Evolutionary conservation across 192 early-diverging fungal species (phyloP).

Genomic region (Phycomyces blakesleeanus): DNA sequence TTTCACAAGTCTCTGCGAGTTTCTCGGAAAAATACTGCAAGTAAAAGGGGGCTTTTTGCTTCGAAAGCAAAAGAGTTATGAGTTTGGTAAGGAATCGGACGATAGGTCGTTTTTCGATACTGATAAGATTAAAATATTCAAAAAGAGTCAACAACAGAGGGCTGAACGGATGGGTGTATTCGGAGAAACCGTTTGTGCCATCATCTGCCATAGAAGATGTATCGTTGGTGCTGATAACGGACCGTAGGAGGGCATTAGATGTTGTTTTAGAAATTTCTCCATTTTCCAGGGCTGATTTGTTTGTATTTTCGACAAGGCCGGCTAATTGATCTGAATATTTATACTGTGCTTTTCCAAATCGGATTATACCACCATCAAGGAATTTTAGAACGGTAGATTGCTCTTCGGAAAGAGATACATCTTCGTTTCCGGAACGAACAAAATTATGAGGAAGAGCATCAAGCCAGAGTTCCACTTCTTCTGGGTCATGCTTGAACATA

Average conservation of each 20-base stretch:
- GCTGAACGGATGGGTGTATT: constrained; percentile 44
- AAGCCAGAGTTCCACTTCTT: constrained; percentile 57
- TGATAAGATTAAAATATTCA: constrained; percentile 40
- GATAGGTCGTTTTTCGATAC: constrained; percentile 22
- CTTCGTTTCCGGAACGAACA: constrained; percentile 2
- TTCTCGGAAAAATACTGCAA: not conserved
- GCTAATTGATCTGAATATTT: constrained; percentile 56
- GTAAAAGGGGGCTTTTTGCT: constrained; percentile 38
- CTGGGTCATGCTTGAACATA: constrained; percentile 53
- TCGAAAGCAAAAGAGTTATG: constrained; percentile 26
- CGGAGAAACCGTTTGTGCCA: constrained; percentile 4
- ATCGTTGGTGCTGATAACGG: not conserved
- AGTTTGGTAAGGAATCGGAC: constrained; percentile 35
- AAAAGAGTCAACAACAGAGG: constrained; percentile 45
- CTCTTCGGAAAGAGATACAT: constrained; percentile 24
- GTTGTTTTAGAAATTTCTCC: constrained; percentile 15
- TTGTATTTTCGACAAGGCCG: constrained; percentile 38
- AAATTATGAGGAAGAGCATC: constrained; percentile 44
- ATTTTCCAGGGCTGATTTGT: constrained; percentile 7
- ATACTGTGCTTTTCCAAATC: constrained; percentile 55
- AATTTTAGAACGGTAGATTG: constrained; percentile 51
- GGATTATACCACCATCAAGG: constrained; percentile 60
- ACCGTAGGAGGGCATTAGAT: not conserved
- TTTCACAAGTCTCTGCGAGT: not conserved
- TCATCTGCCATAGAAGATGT: not conserved